Evolutionary conservation across 805 yeast genomes (phyloP).

Genomic region (Sugiyamaella valdiviana): DNA sequence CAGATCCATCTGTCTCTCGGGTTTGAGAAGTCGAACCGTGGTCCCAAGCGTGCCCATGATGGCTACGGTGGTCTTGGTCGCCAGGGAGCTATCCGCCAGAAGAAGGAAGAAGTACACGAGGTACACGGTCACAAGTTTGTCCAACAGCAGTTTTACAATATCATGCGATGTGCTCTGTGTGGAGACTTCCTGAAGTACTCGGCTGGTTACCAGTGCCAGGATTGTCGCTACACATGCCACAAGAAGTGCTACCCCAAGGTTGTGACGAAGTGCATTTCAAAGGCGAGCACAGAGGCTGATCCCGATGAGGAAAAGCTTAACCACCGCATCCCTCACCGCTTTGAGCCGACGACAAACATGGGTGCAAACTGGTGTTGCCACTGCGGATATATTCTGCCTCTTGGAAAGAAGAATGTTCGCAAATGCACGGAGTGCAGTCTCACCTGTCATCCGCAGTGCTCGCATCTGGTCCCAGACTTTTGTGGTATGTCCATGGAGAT

Average conservation of each 20-base stretch:
- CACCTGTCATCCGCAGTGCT: conserved; percentile 89
- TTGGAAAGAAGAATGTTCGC: conserved; percentile 88
- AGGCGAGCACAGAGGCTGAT: conserved; percentile 56
- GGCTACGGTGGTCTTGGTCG: conserved; percentile 70
- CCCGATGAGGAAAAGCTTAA: conserved; percentile 77
- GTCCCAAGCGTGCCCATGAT: conserved; percentile 39
- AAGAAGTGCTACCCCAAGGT: conserved; percentile 73
- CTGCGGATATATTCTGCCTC: conserved; percentile 93
- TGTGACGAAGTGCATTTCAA: conserved; percentile 75
- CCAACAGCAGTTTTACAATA: conserved; percentile 88
- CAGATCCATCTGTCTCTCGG: conserved; percentile 73
- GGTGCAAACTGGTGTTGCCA: conserved; percentile 99
- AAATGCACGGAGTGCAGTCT: conserved; percentile 88
- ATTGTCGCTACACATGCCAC: conserved; percentile 71
- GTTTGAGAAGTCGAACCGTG: conserved; percentile 61
- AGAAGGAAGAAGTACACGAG: conserved; percentile 77
- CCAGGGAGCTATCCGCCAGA: conserved; percentile 95
- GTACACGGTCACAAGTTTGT: conserved; percentile 97
- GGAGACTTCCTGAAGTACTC: conserved; percentile 85
- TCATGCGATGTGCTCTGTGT: conserved; percentile 96
- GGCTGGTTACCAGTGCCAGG: conserved; percentile 74
- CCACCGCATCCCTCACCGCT: conserved; percentile 95
- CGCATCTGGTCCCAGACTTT: conserved; percentile 93
- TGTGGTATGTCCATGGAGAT: conserved; percentile 98
- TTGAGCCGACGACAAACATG: conserved; percentile 83